Evolutionary conservation across 345 rosid genomes (phyloP), one percentile per base, ranked within the genome.

Genomic region (Acer campestre): DNA sequence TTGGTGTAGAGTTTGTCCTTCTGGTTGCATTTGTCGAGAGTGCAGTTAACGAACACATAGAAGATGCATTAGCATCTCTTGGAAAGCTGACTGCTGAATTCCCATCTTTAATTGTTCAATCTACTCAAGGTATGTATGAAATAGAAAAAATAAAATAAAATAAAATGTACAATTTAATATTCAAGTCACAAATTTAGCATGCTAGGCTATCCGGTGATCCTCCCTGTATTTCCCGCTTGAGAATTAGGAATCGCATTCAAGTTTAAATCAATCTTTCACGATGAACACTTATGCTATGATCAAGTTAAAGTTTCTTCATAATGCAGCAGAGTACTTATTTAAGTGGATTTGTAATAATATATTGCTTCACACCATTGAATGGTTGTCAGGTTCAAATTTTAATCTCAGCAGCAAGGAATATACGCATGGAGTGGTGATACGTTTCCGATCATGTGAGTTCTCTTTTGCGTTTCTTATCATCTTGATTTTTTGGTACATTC

Each of bases 1-100:
- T 82, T 62, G 98, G 98, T 0, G 75, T 87, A 79, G 98, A 95
- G 87, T 91, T 88, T 85, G 83, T 95, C 68, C 95, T 90, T 82
- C 84, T 95, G 31, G 80, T 95, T 61, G 77, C 89, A 73, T 88
- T 93, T 75, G 80, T 77, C 64, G 91, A 88, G 82, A 83, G 73
- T 78, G 84, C 91, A 68, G 80, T 80, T 16, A 88, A 80, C 46
- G 87, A 77, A 78, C 88, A 82, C 55, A 85, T 66, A 56, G 85
- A 87, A 85, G 91, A 88, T 82, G 98, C 98, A 51, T 80, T 91
- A 82, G 79, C 77, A 67, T 88, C 89, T 74, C 89, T 91, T 78
- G 79, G 82, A 56, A 75, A 78, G 53, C 81, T 91, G 80, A 79
- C 85, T 42, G 55, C 69, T 78, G 87, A 88, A 38, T 86, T 83